A percentile compares a stretch with the other conserved stretches of the same genome.
Evolutionary conservation across 257 asterid species (phyloP).

Genomic region (Solanum ahanhuiri): DNA sequence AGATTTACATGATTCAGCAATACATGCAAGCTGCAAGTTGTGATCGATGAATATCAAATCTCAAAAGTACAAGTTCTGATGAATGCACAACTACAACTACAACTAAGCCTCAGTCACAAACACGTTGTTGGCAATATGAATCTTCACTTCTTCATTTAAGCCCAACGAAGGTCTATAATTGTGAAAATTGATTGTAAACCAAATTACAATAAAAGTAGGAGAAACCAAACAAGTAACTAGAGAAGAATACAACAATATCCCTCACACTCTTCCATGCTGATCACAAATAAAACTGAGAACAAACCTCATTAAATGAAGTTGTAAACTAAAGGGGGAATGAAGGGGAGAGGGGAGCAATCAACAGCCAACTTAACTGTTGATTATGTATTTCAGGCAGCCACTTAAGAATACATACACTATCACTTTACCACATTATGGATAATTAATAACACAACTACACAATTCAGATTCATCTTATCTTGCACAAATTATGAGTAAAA

Average conservation of each 20-base stretch:
- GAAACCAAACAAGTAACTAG: neutral
- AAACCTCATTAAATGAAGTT: neutral
- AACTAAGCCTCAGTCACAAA: neutral
- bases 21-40: neutral
- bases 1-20: neutral
- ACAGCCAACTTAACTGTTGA: neutral
- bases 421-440: neutral
- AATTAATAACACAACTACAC: neutral
- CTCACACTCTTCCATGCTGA: neutral
- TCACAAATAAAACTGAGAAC: neutral
- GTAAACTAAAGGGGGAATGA: neutral
- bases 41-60: neutral
- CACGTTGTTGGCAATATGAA: neutral
- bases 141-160: neutral
- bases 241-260: neutral
- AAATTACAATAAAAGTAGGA: neutral
- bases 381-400: neutral
- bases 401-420: neutral
- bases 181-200: neutral
- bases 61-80: neutral
- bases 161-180: neutral
- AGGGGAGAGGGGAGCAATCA: neutral
- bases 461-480: neutral
- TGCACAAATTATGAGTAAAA: neutral
- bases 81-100: neutral